phyloP scores from a whole-genome alignment of 1,284 basidiomycete species.

The Ceratobasidium sp. region DNA sequence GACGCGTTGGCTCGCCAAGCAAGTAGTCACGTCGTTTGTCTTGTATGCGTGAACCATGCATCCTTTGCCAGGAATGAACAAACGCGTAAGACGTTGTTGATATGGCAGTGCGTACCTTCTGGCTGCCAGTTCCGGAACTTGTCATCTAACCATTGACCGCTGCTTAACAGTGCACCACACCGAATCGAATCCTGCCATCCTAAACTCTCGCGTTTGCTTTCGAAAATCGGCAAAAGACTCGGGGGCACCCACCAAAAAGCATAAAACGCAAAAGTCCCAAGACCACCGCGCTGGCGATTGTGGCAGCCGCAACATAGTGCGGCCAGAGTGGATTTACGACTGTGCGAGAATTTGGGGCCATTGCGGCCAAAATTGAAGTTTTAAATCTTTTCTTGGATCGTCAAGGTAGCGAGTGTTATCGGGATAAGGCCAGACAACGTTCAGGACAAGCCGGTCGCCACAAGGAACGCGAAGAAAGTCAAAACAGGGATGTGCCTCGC shows the following conservation, averaged over 20 bases:
- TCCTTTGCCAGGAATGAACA: slow-evolving; percentile 56
- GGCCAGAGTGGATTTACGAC: slow-evolving; percentile 61
- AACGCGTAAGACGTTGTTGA: slow-evolving; percentile 4
- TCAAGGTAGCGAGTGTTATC: background rate
- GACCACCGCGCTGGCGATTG: slow-evolving; percentile 53
- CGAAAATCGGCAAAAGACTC: background rate
- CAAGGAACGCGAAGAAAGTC: slow-evolving; percentile 3
- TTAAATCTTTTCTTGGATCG: background rate
- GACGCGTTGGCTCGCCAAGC: slow-evolving; percentile 62
- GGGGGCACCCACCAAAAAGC: slow-evolving; percentile 58
- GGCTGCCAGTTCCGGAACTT: slow-evolving; percentile 80
- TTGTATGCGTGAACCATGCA: slow-evolving; percentile 76
- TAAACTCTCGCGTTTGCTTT: slow-evolving; percentile 49
- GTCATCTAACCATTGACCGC: slow-evolving; percentile 80
- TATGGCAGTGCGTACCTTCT: slow-evolving; percentile 62
- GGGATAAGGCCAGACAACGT: background rate
- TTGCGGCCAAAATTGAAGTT: background rate
- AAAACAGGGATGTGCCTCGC: slow-evolving; percentile 28
- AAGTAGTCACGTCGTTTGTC: slow-evolving; percentile 60
- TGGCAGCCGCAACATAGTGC: slow-evolving; percentile 59
- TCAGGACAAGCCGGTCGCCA: background rate
- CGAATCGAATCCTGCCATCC: slow-evolving; percentile 74
- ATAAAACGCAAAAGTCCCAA: slow-evolving; percentile 59
- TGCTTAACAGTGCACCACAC: slow-evolving; percentile 71
- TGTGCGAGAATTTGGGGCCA: slow-evolving; percentile 35